Evolutionary conservation across 129 eudicot species (phyloP).

Genomic region (Arctium minus): DNA sequence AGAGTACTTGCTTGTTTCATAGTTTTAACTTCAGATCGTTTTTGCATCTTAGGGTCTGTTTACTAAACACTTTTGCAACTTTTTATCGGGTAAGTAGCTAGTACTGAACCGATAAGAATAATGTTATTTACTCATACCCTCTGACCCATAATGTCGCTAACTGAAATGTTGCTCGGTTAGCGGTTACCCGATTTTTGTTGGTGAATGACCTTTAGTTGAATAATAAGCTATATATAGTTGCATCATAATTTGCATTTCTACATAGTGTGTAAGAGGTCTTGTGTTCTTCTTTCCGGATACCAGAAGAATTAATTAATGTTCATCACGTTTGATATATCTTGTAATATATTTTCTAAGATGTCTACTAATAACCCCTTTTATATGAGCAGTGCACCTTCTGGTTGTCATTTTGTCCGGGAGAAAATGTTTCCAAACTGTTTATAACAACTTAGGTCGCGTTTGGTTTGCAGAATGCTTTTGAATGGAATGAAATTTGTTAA

Average conservation of each 20-base stretch:
- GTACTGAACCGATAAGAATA: background rate
- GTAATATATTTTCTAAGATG: background rate
- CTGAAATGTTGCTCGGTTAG: background rate
- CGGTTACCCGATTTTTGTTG: background rate
- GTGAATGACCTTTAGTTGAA: background rate
- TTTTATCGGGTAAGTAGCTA: background rate
- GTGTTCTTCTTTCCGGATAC: background rate
- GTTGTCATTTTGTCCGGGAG: background rate
- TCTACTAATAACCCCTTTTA: background rate
- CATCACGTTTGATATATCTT: background rate
- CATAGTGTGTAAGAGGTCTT: background rate
- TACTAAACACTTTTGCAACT: background rate
- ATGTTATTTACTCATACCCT: background rate
- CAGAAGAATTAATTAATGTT: background rate
- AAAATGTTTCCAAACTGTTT: background rate
- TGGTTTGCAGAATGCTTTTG: too few relatives aligned
- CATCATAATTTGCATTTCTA: background rate
- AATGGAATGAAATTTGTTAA: too few relatives aligned
- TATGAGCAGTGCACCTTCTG: background rate
- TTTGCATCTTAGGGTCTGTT: background rate
- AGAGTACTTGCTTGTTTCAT: background rate
- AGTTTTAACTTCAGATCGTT: background rate
- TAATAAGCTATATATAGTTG: constrained; percentile 27
- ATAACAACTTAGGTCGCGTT: too few relatives aligned
- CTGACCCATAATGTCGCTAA: background rate